Evolutionary conservation across 2,329 filamentous ascomycete genomes (phyloP).

Genomic region (Pezicula rhizophila): DNA sequence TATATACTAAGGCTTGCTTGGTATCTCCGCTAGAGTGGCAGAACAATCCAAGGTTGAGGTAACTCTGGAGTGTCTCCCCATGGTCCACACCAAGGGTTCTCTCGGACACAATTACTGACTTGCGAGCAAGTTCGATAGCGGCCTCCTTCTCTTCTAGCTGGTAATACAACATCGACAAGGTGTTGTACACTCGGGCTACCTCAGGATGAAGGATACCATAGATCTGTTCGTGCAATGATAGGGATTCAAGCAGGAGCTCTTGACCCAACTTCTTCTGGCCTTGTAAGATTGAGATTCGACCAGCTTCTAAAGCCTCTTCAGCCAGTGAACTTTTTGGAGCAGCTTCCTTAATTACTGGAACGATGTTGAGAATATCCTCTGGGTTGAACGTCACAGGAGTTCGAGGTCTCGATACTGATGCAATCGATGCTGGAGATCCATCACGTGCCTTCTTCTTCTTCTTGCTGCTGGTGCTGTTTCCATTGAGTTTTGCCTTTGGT

Average conservation of each 20-base stretch:
- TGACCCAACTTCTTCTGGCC: conserved; percentile 93
- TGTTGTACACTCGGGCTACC: conserved; percentile 91
- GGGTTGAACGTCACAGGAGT: conserved; percentile 62
- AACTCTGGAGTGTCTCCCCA: conserved; percentile 87
- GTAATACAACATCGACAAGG: conserved; percentile 91
- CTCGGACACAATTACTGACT: conserved; percentile 94
- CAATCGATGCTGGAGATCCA: conserved; percentile 34
- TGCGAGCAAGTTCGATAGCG: conserved; percentile 89
- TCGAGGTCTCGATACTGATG: conserved; percentile 35
- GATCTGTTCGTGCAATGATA: conserved; percentile 96
- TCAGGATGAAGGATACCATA: conserved; percentile 97
- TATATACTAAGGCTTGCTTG: conserved; percentile 77
- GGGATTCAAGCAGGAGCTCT: conserved; percentile 89
- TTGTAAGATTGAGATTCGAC: conserved; percentile 91
- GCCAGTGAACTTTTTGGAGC: conserved; percentile 84
- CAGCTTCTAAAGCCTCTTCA: conserved; percentile 92
- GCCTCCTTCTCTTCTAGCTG: conserved; percentile 96
- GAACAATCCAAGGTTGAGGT: conserved; percentile 91
- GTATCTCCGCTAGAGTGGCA: conserved; percentile 90
- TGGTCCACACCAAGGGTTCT: conserved; percentile 90
- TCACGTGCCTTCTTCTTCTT: conserved; percentile 59
- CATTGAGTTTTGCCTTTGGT: conserved; percentile 34
- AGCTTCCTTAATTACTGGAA: conserved; percentile 94
- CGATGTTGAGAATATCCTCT: conserved; percentile 85
- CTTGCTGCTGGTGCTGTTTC: conserved; percentile 23